Evolutionary conservation across 2,329 filamentous ascomycete genomes (phyloP).

Genomic region (Verticillium isaacii): DNA sequence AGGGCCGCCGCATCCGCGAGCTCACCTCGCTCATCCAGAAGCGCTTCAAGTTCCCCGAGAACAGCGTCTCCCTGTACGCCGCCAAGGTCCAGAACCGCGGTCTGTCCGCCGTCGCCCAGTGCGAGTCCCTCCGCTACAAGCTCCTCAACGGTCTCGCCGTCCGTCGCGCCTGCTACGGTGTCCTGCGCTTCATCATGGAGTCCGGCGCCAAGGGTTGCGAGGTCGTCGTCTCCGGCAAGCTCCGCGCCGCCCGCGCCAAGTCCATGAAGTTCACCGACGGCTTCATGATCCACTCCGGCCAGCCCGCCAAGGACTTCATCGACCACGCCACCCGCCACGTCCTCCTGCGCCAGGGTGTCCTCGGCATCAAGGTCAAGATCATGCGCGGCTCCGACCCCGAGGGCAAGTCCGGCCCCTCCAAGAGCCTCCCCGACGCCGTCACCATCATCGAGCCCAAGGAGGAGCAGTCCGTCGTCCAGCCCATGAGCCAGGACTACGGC

Average conservation of each 20-base stretch:
- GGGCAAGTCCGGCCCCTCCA: slow-evolving; percentile 96
- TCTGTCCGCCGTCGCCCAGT: slow-evolving; percentile 99
- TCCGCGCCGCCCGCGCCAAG: slow-evolving; percentile 98
- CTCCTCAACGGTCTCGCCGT: slow-evolving; percentile 99
- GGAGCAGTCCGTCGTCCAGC: slow-evolving; percentile 91
- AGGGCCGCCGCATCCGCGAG: slow-evolving; percentile 99
- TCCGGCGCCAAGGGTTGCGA: slow-evolving; percentile 99
- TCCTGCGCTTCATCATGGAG: slow-evolving; percentile 99
- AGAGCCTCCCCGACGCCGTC: slow-evolving; percentile 96
- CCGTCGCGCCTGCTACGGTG: slow-evolving; percentile 98
- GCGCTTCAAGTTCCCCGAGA: slow-evolving; percentile 99
- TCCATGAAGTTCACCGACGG: slow-evolving; percentile 99
- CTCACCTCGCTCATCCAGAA: slow-evolving; percentile 99
- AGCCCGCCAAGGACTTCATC: slow-evolving; percentile 99
- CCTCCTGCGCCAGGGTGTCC: slow-evolving; percentile 97
- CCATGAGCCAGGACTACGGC: slow-evolving; percentile 97
- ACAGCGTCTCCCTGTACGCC: slow-evolving; percentile 99
- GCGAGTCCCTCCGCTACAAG: slow-evolving; percentile 99
- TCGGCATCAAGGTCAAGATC: slow-evolving; percentile 99
- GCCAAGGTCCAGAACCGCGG: slow-evolving; percentile 99
- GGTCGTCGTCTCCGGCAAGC: slow-evolving; percentile 98
- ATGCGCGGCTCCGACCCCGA: slow-evolving; percentile 99
- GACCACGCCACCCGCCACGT: slow-evolving; percentile 98
- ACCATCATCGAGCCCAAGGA: slow-evolving; percentile 99
- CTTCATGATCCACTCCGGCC: slow-evolving; percentile 99